Evolutionary conservation across 2,329 filamentous ascomycete species (phyloP).

Genomic region (Diaporthe citriasiana): DNA sequence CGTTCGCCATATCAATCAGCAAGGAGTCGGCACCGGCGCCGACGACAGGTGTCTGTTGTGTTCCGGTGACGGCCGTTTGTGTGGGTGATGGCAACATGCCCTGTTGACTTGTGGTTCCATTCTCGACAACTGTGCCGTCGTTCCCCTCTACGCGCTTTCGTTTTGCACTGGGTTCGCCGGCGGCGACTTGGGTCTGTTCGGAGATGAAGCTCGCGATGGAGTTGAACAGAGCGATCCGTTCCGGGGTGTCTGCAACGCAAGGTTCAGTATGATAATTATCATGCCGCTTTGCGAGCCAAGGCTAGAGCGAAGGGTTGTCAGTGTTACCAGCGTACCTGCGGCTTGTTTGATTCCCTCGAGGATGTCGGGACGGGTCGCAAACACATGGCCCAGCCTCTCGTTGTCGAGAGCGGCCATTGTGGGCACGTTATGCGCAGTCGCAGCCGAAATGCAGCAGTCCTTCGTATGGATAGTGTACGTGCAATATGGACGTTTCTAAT

Average conservation of each 20-base stretch:
- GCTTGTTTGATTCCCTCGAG: conserved; percentile 66
- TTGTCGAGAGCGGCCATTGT: conserved; percentile 58
- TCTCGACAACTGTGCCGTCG: conserved; percentile 19
- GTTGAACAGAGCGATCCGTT: conserved; percentile 68
- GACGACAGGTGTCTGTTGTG: conserved; percentile 17
- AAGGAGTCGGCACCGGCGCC: conserved; percentile 43
- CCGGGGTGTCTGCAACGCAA: conserved; percentile 61
- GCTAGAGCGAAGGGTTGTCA: not conserved
- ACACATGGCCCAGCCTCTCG: conserved; percentile 65
- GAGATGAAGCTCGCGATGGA: conserved; percentile 48
- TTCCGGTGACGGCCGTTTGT: conserved; percentile 17
- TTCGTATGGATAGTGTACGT: not conserved
- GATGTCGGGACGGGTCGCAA: conserved; percentile 70
- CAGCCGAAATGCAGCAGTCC: too few relatives aligned
- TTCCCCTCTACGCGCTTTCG: conserved; percentile 37
- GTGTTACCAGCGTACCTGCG: conserved; percentile 57
- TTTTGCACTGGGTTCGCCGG: conserved; percentile 40
- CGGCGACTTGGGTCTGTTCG: conserved; percentile 29
- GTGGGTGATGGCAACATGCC: conserved; percentile 34
- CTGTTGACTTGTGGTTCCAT: conserved; percentile 24
- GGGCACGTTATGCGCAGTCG: not conserved
- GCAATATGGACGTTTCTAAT: not conserved
- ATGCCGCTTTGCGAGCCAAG: not conserved
- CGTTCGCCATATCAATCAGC: conserved; percentile 45
- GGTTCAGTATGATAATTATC: not conserved